phyloP scores from a whole-genome alignment of 768 basidiomycete genomes.

The Boletus pseudo-olivaceus region DNA sequence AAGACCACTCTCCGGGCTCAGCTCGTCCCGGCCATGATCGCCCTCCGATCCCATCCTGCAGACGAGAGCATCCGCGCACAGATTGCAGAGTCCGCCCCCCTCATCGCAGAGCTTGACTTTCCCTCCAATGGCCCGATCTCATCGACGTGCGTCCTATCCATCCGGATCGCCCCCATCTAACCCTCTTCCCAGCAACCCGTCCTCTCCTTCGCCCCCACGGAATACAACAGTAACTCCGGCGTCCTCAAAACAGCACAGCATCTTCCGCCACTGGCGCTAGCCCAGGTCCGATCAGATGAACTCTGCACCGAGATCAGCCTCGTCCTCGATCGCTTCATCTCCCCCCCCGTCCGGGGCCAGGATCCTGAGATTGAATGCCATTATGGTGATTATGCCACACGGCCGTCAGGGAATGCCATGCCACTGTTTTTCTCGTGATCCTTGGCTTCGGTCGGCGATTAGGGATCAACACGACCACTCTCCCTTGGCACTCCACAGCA shows the following conservation, averaged over 20 bases:
- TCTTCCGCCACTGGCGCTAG: conserved; percentile 92
- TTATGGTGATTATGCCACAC: too few species aligned
- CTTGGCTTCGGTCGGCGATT: neutral
- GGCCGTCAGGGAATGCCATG: too few species aligned
- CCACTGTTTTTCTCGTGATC: too few species aligned
- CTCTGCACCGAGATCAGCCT: conserved; percentile 91
- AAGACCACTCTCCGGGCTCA: conserved; percentile 68
- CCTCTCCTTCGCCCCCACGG: conserved; percentile 68
- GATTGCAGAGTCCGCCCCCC: conserved; percentile 88
- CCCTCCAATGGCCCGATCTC: conserved; percentile 85
- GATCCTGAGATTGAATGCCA: too few species aligned
- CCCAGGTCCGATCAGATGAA: conserved; percentile 80
- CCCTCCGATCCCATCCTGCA: conserved; percentile 65
- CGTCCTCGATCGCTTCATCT: conserved; percentile 79
- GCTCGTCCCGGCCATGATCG: conserved; percentile 90
- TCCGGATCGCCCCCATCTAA: conserved; percentile 11
- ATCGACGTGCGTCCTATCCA: conserved; percentile 67
- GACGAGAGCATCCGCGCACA: conserved; percentile 78
- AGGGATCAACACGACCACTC: neutral
- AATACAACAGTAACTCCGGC: conserved; percentile 84
- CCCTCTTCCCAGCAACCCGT: conserved; percentile 75
- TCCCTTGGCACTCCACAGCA: neutral
- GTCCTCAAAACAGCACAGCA: conserved; percentile 94
- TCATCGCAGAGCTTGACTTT: conserved; percentile 91
- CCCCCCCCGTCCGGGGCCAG: too few species aligned